A percentile compares a stretch with the other conserved stretches of the same genome.
Evolutionary conservation across 306 rosid genomes (phyloP).

Genomic region (Trifolium subterraneum): DNA sequence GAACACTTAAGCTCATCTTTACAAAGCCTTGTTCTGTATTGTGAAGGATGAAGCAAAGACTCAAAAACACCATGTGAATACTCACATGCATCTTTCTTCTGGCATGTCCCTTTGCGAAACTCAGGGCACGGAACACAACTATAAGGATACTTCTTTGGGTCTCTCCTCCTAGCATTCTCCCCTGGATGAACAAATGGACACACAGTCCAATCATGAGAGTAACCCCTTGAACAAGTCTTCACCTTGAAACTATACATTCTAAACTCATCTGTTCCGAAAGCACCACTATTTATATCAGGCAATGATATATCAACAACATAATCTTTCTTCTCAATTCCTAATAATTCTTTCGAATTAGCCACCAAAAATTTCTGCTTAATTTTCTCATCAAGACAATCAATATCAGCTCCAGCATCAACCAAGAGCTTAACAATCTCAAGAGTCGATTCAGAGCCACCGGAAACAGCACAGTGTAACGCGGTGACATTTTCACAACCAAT

Average conservation of each 20-base stretch:
- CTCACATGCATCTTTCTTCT: not conserved
- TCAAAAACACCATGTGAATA: slow-evolving; percentile 20
- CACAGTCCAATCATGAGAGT: slow-evolving; percentile 14
- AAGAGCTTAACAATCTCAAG: slow-evolving; percentile 2
- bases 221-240: slow-evolving; percentile 4
- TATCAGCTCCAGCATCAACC: not conserved
- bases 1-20: not conserved
- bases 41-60: slow-evolving; percentile 11
- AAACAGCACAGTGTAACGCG: not conserved
- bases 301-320: not conserved
- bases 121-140: slow-evolving; percentile 15
- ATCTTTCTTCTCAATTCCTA: not conserved
- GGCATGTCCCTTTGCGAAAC: slow-evolving; percentile 9
- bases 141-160: not conserved
- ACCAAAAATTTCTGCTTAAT: not conserved
- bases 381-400: not conserved
- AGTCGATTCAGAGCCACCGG: not conserved
- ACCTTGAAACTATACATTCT: slow-evolving; percentile 9
- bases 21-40: slow-evolving; percentile 1
- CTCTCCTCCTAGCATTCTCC: slow-evolving; percentile 11
- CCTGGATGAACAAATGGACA: slow-evolving; percentile 29
- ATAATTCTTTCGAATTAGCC: not conserved
- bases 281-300: not conserved
- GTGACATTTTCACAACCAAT: not conserved
- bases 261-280: slow-evolving; percentile 1